Percentiles rank a stretch among this genome's conserved stretches.
These are phyloP conservation scores for Termitomyces titanicus DNA, from an alignment of 768 basidiomycete genomes.

Conservation along the genomic window DNA sequence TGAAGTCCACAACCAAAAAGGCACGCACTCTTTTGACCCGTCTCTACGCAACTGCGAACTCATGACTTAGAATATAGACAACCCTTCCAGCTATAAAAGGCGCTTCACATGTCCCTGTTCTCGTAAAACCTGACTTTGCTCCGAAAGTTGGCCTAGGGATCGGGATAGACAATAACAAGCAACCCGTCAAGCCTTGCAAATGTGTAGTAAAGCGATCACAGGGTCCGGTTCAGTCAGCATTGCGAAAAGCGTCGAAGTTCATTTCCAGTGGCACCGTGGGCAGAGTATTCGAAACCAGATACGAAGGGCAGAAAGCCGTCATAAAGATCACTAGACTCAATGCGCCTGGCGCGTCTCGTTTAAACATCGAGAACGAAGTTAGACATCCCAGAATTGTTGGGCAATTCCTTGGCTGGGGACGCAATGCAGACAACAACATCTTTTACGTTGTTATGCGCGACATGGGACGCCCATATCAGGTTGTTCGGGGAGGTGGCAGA, in stretches of 20 bases:
- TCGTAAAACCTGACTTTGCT: not conserved
- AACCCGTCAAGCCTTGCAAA: not conserved
- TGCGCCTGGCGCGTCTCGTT: not conserved
- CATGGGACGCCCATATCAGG: too few species aligned
- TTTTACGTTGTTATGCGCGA: too few species aligned
- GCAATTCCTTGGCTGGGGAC: not conserved
- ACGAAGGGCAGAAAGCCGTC: not conserved
- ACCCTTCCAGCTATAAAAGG: not conserved
- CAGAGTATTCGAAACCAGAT: not conserved
- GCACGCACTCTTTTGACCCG: not conserved
- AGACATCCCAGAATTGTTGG: not conserved
- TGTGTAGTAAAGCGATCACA: not conserved
- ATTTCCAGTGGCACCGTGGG: not conserved
- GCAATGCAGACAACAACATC: too few species aligned
- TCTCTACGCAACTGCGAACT: not conserved
- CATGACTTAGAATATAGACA: not conserved
- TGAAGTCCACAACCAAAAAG: not conserved
- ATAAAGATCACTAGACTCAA: not conserved
- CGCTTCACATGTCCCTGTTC: not conserved
- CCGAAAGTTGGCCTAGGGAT: not conserved
- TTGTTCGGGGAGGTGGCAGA: too few species aligned
- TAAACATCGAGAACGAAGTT: not conserved
- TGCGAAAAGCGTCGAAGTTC: not conserved
- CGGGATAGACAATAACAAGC: not conserved
- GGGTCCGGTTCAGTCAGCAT: not conserved